These are phyloP conservation scores for Calocybe gangraenosa DNA, from an alignment of 768 basidiomycete species.

Conservation along the genomic window DNA sequence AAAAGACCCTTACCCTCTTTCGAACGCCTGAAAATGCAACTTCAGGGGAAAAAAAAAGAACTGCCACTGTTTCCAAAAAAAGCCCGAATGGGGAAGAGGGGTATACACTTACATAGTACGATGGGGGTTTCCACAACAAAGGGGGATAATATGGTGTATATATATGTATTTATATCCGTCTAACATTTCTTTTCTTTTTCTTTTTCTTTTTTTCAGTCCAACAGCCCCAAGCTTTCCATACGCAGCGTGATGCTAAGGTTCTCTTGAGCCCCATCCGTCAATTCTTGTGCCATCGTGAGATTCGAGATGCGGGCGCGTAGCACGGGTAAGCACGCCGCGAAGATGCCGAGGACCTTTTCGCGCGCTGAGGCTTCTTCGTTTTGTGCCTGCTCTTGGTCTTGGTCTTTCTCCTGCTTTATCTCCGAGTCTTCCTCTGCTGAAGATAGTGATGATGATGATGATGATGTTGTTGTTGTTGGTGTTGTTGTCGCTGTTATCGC, in stretches of 20 bases:
- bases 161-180: no score
- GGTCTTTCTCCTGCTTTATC: background rate
- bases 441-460: no score
- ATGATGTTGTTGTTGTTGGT: background rate
- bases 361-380: slow-evolving; percentile 23
- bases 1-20: no score
- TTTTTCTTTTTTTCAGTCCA: no score
- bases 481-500: background rate
- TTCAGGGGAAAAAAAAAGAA: no score
- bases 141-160: no score
- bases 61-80: no score
- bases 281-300: slow-evolving; percentile 42
- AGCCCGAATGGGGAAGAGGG: no score
- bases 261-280: slow-evolving; percentile 47
- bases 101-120: no score
- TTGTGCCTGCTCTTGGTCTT: background rate
- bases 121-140: no score
- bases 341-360: slow-evolving; percentile 36
- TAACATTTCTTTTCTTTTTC: no score
- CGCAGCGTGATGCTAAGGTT: slow-evolving; percentile 41
- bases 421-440: background rate
- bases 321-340: slow-evolving; percentile 44
- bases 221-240: slow-evolving; percentile 44
- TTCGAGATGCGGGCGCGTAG: slow-evolving; percentile 43
- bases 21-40: no score